Evolutionary conservation across 176 grass and related monocot genomes (phyloP).

Genomic region (Neostapfia colusana): DNA sequence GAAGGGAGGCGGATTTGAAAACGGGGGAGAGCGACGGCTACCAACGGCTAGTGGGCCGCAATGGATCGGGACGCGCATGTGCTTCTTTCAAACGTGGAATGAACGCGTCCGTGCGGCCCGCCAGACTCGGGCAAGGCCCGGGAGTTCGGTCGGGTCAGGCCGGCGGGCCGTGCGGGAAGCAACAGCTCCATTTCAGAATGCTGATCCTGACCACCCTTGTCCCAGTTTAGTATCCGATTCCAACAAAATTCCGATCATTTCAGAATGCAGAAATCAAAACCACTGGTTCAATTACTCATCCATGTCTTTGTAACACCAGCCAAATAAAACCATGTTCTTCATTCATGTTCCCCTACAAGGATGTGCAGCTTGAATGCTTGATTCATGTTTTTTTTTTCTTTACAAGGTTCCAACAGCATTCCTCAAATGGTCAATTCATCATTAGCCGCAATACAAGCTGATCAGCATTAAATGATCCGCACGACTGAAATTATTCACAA

Average conservation of each 20-base stretch:
- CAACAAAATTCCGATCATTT: no score
- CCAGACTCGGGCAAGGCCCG: neutral
- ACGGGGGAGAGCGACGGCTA: neutral
- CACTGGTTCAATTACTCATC: no score
- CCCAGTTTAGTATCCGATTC: no score
- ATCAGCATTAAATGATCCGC: no score
- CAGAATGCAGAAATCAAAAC: no score
- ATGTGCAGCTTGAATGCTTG: constrained; percentile 11
- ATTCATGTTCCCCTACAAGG: neutral
- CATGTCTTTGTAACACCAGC: neutral
- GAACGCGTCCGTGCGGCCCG: neutral
- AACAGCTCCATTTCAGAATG: no score
- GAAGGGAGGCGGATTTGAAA: constrained; percentile 31
- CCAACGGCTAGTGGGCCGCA: constrained; percentile 63
- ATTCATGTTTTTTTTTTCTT: constrained; percentile 23
- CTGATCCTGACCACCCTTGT: no score
- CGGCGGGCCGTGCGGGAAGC: no score
- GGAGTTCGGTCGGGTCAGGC: neutral
- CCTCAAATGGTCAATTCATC: constrained; percentile 15
- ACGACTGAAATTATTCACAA: constrained; percentile 19
- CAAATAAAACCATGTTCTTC: neutral
- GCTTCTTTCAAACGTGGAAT: constrained; percentile 46
- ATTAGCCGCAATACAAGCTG: constrained; percentile 17
- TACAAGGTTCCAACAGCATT: constrained; percentile 40
- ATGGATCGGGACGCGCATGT: constrained; percentile 41